Percentiles rank a stretch among this genome's conserved stretches.
Evolutionary conservation across 2,329 filamentous ascomycete species (phyloP).

Genomic region (Pseudonectria buxi): DNA sequence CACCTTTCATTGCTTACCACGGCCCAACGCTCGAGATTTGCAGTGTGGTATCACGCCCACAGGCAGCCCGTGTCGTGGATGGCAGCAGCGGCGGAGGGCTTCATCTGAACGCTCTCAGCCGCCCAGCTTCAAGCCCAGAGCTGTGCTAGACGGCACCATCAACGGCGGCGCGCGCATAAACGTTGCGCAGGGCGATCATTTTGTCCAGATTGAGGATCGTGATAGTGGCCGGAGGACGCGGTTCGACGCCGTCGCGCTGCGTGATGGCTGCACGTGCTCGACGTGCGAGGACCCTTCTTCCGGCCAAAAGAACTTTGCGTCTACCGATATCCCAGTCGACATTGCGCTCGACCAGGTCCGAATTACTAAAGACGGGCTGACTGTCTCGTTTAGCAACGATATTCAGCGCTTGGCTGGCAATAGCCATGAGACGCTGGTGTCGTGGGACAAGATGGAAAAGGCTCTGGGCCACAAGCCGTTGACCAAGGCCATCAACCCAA

Average conservation of each 20-base stretch:
- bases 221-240: slow-evolving; percentile 15
- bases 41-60: not conserved
- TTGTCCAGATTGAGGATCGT: slow-evolving; percentile 20
- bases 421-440: slow-evolving; percentile 28
- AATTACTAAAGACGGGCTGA: slow-evolving; percentile 35
- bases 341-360: slow-evolving; percentile 27
- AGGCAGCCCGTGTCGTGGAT: not conserved
- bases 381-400: slow-evolving; percentile 53
- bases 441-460: slow-evolving; percentile 32
- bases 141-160: slow-evolving; percentile 5
- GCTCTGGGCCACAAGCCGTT: slow-evolving; percentile 17
- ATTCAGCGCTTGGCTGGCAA: slow-evolving; percentile 25
- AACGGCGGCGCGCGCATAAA: slow-evolving; percentile 8
- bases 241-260: slow-evolving; percentile 31
- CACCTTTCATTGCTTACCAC: too few relatives aligned
- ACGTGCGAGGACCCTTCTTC: slow-evolving; percentile 51
- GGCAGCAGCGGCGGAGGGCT: slow-evolving; percentile 1
- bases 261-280: slow-evolving; percentile 49
- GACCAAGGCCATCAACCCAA: slow-evolving; percentile 16
- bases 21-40: too few relatives aligned
- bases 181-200: slow-evolving; percentile 20
- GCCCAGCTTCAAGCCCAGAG: slow-evolving; percentile 8
- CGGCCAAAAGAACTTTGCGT: slow-evolving; percentile 49
- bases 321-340: slow-evolving; percentile 31
- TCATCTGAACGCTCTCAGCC: slow-evolving; percentile 8